A percentile compares a stretch with the other conserved stretches of the same genome.
These are phyloP conservation scores for Mucor sp. DNA, from an alignment of 371 early-diverging fungal genomes.

Conservation along the genomic window DNA sequence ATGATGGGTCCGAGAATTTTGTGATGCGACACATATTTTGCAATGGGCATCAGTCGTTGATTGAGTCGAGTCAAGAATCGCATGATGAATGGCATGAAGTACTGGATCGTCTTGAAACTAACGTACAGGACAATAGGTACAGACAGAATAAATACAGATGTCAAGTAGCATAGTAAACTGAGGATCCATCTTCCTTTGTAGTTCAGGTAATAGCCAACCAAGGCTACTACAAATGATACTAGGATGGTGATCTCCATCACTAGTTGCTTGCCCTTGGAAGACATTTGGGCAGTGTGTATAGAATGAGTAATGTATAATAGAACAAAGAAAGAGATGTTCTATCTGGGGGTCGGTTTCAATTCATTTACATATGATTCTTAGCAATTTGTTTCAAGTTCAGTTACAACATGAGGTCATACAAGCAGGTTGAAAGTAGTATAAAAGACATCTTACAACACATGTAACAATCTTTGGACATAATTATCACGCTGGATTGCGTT, in stretches of 20 bases:
- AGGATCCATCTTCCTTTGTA: slow-evolving; percentile 21
- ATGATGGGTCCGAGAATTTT: slow-evolving; percentile 35
- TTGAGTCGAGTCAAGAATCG: slow-evolving; percentile 19
- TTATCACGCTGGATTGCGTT: too few relatives aligned
- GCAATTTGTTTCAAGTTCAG: not conserved
- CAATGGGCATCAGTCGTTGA: slow-evolving; percentile 28
- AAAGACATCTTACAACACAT: not conserved
- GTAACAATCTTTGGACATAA: not conserved
- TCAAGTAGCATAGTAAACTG: slow-evolving; percentile 24
- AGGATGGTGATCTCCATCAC: slow-evolving; percentile 22
- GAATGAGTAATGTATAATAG: not conserved
- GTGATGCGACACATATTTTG: slow-evolving; percentile 25
- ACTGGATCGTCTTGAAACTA: slow-evolving; percentile 32
- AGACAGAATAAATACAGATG: slow-evolving; percentile 22
- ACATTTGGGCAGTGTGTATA: not conserved
- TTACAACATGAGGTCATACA: not conserved
- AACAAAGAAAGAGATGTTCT: not conserved
- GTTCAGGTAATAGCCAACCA: slow-evolving; percentile 25
- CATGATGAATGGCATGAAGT: slow-evolving; percentile 28
- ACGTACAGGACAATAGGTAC: slow-evolving; percentile 28
- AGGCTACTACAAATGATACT: slow-evolving; percentile 23
- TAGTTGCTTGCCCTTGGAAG: slow-evolving; percentile 6
- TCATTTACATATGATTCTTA: not conserved
- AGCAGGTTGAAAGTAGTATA: not conserved
- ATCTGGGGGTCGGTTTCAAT: not conserved